Evolutionary conservation across 768 basidiomycete genomes (phyloP).

Genomic region (Suillus clintonianus): DNA sequence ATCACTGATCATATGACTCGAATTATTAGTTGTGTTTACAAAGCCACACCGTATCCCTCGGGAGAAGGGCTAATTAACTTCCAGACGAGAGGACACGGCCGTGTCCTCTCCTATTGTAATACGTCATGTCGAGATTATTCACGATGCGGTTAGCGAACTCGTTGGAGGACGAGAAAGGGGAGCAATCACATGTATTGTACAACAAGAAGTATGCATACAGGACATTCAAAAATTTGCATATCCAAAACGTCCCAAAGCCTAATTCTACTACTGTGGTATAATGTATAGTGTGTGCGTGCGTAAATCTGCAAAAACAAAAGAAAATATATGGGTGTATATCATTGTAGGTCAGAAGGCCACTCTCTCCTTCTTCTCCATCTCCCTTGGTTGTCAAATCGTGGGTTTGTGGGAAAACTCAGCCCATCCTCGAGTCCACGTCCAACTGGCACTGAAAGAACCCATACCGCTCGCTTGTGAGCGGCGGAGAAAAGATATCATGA

Average conservation of each 20-base stretch:
- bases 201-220: neutral
- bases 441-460: slow-evolving; percentile 41
- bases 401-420: slow-evolving; percentile 64
- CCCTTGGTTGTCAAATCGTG: slow-evolving; percentile 71
- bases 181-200: neutral
- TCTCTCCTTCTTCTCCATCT: slow-evolving; percentile 64
- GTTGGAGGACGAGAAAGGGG: neutral
- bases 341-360: slow-evolving; percentile 71
- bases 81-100: neutral
- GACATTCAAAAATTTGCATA: neutral
- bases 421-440: slow-evolving; percentile 63
- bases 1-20: no score
- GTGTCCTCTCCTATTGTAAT: no score
- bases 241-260: neutral
- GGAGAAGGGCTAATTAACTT: neutral
- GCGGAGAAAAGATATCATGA: slow-evolving; percentile 6
- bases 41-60: neutral
- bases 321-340: slow-evolving; percentile 25
- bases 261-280: neutral
- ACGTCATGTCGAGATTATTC: neutral
- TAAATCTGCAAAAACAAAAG: slow-evolving; percentile 1
- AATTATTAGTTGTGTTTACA: no score
- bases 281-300: neutral
- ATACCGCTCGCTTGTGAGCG: neutral
- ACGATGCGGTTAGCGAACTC: neutral